These are phyloP conservation scores for Ogataea naganishii DNA, from an alignment of 805 yeast species.

Conservation along the genomic window DNA sequence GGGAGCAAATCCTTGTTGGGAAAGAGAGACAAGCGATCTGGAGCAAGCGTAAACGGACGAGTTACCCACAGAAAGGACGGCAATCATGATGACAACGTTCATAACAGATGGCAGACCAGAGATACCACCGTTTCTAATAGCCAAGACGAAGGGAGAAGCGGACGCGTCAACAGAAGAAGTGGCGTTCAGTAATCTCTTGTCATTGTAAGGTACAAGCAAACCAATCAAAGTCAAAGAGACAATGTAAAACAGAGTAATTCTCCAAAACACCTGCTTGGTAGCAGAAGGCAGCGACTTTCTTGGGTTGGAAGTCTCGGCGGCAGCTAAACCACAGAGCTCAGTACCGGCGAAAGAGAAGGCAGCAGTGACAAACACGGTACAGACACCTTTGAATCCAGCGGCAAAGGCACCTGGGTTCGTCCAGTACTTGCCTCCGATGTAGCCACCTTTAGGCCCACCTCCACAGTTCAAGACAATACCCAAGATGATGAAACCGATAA, in stretches of 20 bases:
- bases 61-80: constrained; percentile 72
- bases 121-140: constrained; percentile 54
- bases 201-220: constrained; percentile 51
- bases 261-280: constrained; percentile 57
- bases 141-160: constrained; percentile 73
- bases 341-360: constrained; percentile 61
- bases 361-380: constrained; percentile 55
- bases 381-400: constrained; percentile 52
- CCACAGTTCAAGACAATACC: constrained; percentile 50
- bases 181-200: constrained; percentile 39
- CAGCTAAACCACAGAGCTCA: constrained; percentile 56
- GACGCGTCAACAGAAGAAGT: constrained; percentile 40
- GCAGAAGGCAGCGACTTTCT: constrained; percentile 56
- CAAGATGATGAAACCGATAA: constrained; percentile 48
- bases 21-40: constrained; percentile 58
- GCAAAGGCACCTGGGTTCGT: constrained; percentile 49
- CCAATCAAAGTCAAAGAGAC: constrained; percentile 46
- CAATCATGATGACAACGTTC: constrained; percentile 64
- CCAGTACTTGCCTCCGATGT: constrained; percentile 55
- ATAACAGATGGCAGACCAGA: constrained; percentile 61
- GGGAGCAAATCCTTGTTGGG: constrained; percentile 67
- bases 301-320: constrained; percentile 57
- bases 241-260: constrained; percentile 51
- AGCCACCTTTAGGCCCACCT: constrained; percentile 52
- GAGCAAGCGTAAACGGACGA: constrained; percentile 69